Evolutionary conservation across 129 eudicot genomes (phyloP), one percentile per base, ranked within the genome.

Genomic region (Flaveria trinervia): DNA sequence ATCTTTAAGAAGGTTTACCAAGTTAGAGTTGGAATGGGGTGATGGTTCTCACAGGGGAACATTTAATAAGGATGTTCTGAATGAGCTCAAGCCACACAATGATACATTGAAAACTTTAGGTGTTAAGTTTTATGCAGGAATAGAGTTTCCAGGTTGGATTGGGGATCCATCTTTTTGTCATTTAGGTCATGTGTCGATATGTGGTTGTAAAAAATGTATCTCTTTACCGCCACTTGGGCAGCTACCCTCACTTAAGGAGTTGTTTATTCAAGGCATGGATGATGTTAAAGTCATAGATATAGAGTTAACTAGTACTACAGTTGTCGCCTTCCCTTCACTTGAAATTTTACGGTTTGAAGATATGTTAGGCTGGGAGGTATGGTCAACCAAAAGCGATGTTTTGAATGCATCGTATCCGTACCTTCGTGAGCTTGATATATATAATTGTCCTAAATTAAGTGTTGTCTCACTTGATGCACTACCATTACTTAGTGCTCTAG

Each of bases 391-490:
- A 4, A 36, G 15, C 18, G 23, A 22, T 15, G 55, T 0, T 36
- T 17, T n/a, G 15, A 50, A 36, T 65, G 13, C 16, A 5, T n/a
- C 43, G 55, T 73, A 56, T 39, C 77, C 77, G 17, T 39, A 55
- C 68, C 77, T 73, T 6, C 1, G 25, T 25, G 61, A 75, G 71
- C 71, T 75, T 28, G 1, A 0, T 1, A 60, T 75, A 23, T 6
- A 4, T 1, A 13, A n/a, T 45, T 75, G 79, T 45, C 71, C 62
- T 0, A 46, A 62, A 9, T 17, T 75, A 33, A 25, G n/a, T 46
- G 30, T 17, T 3, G 59, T 75, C 14, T 75, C 62, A 62, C 49
- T 48, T 15, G 18, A 62, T 44, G 62, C 71, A 75, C 23, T 73
- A 12, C 57, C 41, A 22, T 60, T 55, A 14, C 49, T 74, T 0